These are phyloP conservation scores for Linaria vulgaris DNA, from an alignment of 257 asterid genomes.

Conservation along the genomic window DNA sequence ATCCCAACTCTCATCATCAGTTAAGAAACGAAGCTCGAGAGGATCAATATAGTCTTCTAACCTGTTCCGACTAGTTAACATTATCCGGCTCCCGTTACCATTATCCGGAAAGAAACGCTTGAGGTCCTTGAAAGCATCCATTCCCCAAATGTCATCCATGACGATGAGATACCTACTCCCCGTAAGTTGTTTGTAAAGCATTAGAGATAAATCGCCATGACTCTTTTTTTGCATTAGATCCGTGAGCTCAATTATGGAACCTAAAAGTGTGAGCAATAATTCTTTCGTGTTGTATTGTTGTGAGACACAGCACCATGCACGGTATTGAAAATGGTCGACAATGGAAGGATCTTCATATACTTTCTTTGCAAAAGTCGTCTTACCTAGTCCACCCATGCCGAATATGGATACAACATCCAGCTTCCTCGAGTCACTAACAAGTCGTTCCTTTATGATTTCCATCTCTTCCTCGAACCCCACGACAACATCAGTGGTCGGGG, in stretches of 20 bases:
- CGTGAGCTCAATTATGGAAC: slow-evolving; percentile 14
- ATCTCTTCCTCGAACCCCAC: slow-evolving; percentile 33
- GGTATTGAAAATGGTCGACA: slow-evolving; percentile 13
- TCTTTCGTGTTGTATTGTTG: slow-evolving; percentile 16
- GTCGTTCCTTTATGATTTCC: slow-evolving; percentile 15
- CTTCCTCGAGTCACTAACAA: slow-evolving; percentile 13
- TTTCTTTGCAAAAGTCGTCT: slow-evolving; percentile 22
- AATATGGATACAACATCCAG: slow-evolving; percentile 20
- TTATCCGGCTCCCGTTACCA: neutral
- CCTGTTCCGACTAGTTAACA: slow-evolving; percentile 12
- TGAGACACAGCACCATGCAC: slow-evolving; percentile 28
- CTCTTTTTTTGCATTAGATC: neutral
- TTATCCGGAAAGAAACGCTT: slow-evolving; percentile 11
- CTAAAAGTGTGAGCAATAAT: slow-evolving; percentile 23
- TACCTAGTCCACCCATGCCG: slow-evolving; percentile 36
- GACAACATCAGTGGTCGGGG: slow-evolving; percentile 13
- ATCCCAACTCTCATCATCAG: slow-evolving; percentile 24
- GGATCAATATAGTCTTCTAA: neutral
- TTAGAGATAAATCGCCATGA: slow-evolving; percentile 1
- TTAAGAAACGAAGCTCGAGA: neutral
- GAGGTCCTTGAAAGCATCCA: slow-evolving; percentile 1
- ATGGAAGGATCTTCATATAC: slow-evolving; percentile 17
- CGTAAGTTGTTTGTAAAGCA: neutral
- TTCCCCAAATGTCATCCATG: slow-evolving; percentile 19
- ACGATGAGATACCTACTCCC: slow-evolving; percentile 20